phyloP scores from a whole-genome alignment of 768 basidiomycete genomes.

The Chalciporus pseudorubinellus region DNA sequence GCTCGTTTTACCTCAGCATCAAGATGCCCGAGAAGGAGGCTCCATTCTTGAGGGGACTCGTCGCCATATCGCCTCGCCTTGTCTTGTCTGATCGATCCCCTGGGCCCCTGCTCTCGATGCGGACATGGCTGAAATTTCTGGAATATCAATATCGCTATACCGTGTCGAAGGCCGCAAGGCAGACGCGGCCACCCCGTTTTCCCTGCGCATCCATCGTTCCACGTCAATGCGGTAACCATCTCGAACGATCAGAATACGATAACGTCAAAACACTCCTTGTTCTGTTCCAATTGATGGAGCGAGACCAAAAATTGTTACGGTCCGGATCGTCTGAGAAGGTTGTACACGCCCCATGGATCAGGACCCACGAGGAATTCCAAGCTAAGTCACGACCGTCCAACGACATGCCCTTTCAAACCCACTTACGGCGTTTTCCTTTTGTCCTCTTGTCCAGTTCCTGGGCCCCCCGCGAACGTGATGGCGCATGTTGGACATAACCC shows the following conservation, averaged over 20 bases:
- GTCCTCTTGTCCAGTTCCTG: neutral
- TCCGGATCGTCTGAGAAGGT: constrained; percentile 16
- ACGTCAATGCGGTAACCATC: constrained; percentile 5
- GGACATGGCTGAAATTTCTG: neutral
- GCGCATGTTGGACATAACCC: constrained; percentile 3
- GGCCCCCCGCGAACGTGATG: neutral
- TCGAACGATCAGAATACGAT: constrained; percentile 16
- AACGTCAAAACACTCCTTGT: constrained; percentile 17
- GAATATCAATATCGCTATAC: neutral
- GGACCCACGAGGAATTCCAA: constrained; percentile 4
- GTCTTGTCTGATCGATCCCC: neutral
- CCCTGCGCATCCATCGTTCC: constrained; percentile 7
- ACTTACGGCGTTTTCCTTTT: neutral
- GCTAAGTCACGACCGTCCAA: neutral
- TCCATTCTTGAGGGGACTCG: constrained; percentile 1
- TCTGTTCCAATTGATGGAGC: neutral
- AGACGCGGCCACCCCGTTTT: constrained; percentile 10
- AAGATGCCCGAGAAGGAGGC: neutral
- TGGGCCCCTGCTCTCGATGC: neutral
- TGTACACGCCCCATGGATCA: constrained; percentile 9
- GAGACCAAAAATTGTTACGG: constrained; percentile 12
- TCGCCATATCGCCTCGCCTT: neutral
- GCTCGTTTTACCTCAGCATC: constrained; percentile 6
- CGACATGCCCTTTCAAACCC: neutral
- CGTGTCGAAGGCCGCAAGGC: neutral